Evolutionary conservation across 345 rosid genomes (phyloP).

Genomic region (Geranium rotundifolium): DNA sequence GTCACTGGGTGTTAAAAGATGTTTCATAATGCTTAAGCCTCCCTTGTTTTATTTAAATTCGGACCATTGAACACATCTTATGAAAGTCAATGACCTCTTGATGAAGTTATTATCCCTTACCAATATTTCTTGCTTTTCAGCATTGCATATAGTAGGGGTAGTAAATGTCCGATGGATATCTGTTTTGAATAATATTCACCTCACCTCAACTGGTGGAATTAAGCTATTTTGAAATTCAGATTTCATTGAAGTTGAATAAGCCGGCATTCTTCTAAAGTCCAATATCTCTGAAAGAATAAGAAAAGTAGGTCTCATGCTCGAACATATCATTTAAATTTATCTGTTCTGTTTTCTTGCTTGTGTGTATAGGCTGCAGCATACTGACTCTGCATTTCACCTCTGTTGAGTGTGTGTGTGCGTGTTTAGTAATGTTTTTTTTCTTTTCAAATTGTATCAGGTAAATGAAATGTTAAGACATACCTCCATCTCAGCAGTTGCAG

Average conservation of each 20-base stretch:
- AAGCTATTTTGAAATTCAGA: too few relatives aligned
- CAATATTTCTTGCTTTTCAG: neutral
- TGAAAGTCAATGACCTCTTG: neutral
- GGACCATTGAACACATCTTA: neutral
- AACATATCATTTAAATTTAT: neutral
- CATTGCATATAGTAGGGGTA: neutral
- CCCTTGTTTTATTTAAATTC: neutral
- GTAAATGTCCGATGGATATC: neutral
- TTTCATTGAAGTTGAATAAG: neutral
- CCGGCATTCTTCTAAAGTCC: neutral
- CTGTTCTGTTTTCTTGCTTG: neutral
- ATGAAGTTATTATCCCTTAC: neutral
- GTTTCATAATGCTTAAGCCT: neutral
- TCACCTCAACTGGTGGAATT: neutral
- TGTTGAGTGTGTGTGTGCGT: too few relatives aligned
- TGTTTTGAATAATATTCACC: neutral
- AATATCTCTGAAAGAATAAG: too few relatives aligned
- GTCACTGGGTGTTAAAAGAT: neutral
- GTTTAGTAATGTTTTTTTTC: slow-evolving; percentile 2
- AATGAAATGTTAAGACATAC: slow-evolving; percentile 62
- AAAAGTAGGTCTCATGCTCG: neutral
- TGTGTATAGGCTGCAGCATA: neutral
- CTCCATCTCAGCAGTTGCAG: slow-evolving; percentile 48
- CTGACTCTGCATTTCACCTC: too few relatives aligned
- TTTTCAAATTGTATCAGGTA: slow-evolving; percentile 31